Base-by-base conservation (phyloP, 108 stramenopile genomes). In the Chaetoceros muelleri region DNA sequence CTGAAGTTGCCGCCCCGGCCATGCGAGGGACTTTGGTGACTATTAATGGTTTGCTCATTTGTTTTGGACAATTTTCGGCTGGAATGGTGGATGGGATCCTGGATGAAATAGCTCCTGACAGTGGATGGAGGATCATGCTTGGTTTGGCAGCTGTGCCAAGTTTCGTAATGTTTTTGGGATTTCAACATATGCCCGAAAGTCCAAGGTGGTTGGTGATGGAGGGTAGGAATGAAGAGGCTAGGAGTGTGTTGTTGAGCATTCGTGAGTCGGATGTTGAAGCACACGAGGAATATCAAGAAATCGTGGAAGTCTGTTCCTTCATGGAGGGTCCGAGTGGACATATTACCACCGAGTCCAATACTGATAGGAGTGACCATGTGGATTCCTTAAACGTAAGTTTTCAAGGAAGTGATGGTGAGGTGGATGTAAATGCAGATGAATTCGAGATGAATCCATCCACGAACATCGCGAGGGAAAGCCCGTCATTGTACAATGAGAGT, bases 71-170 rank as follows among this genome's bases (percentile, higher is more conserved):
- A 70, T 86, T 90, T 52, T 58, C 60, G 34, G 85, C 88, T 2
- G 87, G 93, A 1, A 78, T 90, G 70, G 78, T 88, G 1, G 84
- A 90, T 55, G 87, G 85, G 1, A 22, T 70, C 20, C 71, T 80
- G 23, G 60, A 76, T 52, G 52, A 60, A 28, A 54, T 62, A 26
- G 56, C 73, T 26, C 71, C 69, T 0, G 51, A 53, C 2, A 65
- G 48, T 24, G 87, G 87, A 24, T 93, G 91, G 91, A 53, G 91
- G 28, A 85, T 57, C 48, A 93, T 93, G 91, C 64, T 93, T 40
- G 86, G 90, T 5, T 52, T 88, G 31, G 84, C 82, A 16, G 82
- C 79, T 0, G 23, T 81, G 8, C 85, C 82, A 7, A 49, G 49
- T 27, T 10, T 77, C 0, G 26, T 77, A 31, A 81, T 85, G 84